Conservation (phyloP, 108 stramenopile species). For the Fragilaria radians region DNA sequence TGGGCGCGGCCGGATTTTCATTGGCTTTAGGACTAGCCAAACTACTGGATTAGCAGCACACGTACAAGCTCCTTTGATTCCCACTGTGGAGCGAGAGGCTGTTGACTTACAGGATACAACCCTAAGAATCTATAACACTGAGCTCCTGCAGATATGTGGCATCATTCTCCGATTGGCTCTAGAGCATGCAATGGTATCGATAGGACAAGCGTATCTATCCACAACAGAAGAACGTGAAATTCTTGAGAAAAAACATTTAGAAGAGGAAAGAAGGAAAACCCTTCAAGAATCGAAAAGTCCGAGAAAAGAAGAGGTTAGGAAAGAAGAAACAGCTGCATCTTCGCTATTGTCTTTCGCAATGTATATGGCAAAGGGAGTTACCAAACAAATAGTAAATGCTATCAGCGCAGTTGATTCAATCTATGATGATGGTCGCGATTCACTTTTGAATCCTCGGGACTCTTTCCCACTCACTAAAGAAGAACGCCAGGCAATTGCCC, state of each 20-base stretch:
- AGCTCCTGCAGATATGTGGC: slow-evolving; percentile 62
- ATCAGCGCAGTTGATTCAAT: slow-evolving; percentile 47
- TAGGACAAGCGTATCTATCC: slow-evolving; percentile 40
- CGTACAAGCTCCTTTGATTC: slow-evolving; percentile 67
- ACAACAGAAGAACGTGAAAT: slow-evolving; percentile 25
- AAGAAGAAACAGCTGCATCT: slow-evolving; percentile 20
- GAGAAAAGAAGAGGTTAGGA: neutral
- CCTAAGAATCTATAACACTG: slow-evolving; percentile 56
- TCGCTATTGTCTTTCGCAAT: slow-evolving; percentile 61
- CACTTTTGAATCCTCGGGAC: slow-evolving; percentile 58
- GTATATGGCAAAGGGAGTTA: slow-evolving; percentile 74
- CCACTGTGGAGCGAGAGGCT: slow-evolving; percentile 79
- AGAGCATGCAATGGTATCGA: slow-evolving; percentile 50
- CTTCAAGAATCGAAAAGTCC: neutral
- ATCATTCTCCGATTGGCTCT: slow-evolving; percentile 48
- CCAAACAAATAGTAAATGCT: slow-evolving; percentile 34
- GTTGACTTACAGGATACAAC: slow-evolving; percentile 75
- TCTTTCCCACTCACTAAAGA: slow-evolving; percentile 52
- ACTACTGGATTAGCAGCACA: slow-evolving; percentile 76
- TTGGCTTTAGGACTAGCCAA: slow-evolving; percentile 77
- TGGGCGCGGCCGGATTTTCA: slow-evolving; percentile 66
- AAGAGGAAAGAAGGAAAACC: slow-evolving; percentile 12
- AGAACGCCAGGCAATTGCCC: slow-evolving; percentile 57
- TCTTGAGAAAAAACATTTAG: neutral
- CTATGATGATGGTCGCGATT: slow-evolving; percentile 44